A percentile compares a stretch with the other conserved stretches of the same genome.
These are phyloP conservation scores for Dactylonectria macrodidyma DNA, from an alignment of 2,329 filamentous ascomycete species.

Conservation along the genomic window DNA sequence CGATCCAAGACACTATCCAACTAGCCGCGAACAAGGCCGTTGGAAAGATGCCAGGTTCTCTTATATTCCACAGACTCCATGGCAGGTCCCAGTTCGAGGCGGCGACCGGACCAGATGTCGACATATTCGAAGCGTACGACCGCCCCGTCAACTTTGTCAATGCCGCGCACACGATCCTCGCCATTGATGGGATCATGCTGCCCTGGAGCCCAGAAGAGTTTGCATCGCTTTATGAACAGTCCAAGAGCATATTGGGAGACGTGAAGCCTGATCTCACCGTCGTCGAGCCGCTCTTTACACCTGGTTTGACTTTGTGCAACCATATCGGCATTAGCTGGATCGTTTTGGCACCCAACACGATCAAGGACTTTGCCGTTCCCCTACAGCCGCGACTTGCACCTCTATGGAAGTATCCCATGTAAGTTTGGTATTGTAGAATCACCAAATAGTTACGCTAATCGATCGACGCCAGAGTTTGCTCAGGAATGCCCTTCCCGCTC, in stretches of 20 bases:
- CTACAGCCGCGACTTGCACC: conserved; percentile 8
- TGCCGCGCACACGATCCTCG: conserved; percentile 11
- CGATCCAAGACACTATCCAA: neutral
- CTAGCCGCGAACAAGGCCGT: neutral
- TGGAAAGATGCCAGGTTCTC: neutral
- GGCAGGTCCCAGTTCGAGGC: conserved; percentile 20
- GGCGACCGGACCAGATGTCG: neutral
- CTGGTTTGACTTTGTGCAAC: conserved; percentile 18
- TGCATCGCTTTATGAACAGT: conserved; percentile 1
- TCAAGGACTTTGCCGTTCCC: conserved; percentile 22
- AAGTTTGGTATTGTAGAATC: neutral
- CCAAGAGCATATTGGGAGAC: neutral
- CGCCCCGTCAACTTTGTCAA: conserved; percentile 6
- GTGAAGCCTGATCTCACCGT: conserved; percentile 15
- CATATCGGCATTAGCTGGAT: conserved; percentile 10
- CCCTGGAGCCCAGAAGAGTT: conserved; percentile 19
- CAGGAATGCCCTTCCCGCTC: conserved; percentile 15
- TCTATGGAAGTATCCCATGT: conserved; percentile 20
- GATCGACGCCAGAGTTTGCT: conserved; percentile 4
- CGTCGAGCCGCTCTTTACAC: conserved; percentile 20
- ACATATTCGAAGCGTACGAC: conserved; percentile 18
- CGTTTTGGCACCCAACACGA: conserved; percentile 21
- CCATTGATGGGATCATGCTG: conserved; percentile 17
- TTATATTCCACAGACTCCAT: conserved; percentile 4
- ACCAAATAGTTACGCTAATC: neutral